These are phyloP conservation scores for Odontarrhena argentea DNA, from an alignment of 345 rosid genomes.

Conservation along the genomic window DNA sequence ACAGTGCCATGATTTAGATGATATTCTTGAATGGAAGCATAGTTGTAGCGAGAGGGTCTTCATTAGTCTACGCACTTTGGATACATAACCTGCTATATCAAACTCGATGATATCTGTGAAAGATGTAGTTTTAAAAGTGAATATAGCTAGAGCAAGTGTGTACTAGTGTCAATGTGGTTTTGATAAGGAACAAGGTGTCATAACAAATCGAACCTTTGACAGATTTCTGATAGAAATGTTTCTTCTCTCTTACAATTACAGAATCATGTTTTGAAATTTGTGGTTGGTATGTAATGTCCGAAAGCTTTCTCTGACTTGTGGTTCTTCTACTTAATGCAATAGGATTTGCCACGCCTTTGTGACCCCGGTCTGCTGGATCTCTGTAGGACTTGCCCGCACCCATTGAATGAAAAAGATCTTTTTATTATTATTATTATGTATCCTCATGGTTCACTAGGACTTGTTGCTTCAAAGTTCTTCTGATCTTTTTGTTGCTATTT, in stretches of 20 bases:
- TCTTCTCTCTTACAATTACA: not conserved
- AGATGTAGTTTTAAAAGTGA: not conserved
- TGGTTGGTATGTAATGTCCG: constrained; percentile 4
- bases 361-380: constrained; percentile 56
- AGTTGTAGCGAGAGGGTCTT: not conserved
- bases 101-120: not conserved
- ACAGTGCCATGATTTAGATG: not conserved
- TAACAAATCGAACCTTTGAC: constrained; percentile 8
- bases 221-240: not conserved
- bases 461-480: constrained; percentile 21
- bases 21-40: not conserved
- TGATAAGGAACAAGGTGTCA: not conserved
- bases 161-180: not conserved
- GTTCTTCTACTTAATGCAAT: constrained; percentile 49
- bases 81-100: not conserved
- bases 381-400: constrained; percentile 34
- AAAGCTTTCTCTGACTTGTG: constrained; percentile 36
- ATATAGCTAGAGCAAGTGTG: not conserved
- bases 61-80: not conserved
- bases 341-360: constrained; percentile 92
- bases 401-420: constrained; percentile 34
- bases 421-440: not conserved
- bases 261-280: constrained; percentile 13
- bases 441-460: constrained; percentile 11
- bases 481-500: constrained; percentile 1